phyloP scores from a whole-genome alignment of 73 alveolate species.

The Stentor roeselii region DNA sequence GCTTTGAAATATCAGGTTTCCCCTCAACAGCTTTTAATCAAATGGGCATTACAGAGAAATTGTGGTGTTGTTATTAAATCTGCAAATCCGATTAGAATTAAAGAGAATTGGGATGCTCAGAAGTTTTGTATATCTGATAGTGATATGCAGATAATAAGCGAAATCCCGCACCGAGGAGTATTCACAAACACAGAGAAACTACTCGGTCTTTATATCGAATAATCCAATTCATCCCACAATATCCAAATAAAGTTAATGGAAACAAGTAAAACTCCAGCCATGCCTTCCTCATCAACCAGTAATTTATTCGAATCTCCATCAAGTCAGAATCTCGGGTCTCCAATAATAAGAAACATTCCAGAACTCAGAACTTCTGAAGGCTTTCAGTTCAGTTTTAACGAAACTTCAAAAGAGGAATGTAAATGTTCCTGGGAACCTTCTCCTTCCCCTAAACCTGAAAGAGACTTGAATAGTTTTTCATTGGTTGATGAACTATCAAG shows the following conservation, averaged over 20 bases:
- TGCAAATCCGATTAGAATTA: conserved; percentile 53
- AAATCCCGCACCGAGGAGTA: conserved; percentile 24
- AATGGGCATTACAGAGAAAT: conserved; percentile 63
- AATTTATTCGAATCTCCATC: too few species aligned
- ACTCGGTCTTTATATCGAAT: background rate
- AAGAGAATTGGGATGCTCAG: conserved; percentile 64
- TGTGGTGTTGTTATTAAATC: conserved; percentile 73
- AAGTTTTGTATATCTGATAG: conserved; percentile 47
- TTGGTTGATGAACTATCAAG: background rate
- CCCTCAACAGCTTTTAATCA: conserved; percentile 60
- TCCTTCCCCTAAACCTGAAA: background rate
- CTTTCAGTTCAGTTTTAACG: background rate
- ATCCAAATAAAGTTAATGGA: too few species aligned
- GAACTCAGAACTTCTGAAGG: conserved; percentile 34
- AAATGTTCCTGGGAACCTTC: background rate
- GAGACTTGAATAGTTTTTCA: background rate
- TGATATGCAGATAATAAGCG: conserved; percentile 36
- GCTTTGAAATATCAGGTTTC: conserved; percentile 63
- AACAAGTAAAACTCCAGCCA: too few species aligned
- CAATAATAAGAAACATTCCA: too few species aligned
- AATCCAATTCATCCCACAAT: too few species aligned
- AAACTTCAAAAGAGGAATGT: background rate
- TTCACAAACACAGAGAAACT: background rate
- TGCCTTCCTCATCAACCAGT: too few species aligned
- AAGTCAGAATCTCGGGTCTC: too few species aligned